Conservation (phyloP, 768 basidiomycete genomes). For the Dendrothele bispora region DNA sequence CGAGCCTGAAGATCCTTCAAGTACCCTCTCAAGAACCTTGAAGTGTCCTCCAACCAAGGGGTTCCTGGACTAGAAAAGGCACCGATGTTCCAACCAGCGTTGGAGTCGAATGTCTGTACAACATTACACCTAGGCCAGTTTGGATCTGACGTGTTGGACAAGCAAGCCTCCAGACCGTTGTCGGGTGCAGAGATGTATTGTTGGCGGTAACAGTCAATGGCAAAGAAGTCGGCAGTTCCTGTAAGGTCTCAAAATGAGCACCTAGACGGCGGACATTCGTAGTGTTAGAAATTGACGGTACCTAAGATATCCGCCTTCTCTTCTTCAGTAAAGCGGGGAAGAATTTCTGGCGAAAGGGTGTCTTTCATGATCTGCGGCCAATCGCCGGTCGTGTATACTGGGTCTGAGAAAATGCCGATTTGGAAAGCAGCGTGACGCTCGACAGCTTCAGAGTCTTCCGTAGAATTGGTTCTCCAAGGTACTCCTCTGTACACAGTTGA, state of each 20-base stretch:
- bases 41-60: constrained; percentile 44
- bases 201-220: constrained; percentile 47
- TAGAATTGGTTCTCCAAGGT: constrained; percentile 43
- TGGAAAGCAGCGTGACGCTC: constrained; percentile 52
- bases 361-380: constrained; percentile 53
- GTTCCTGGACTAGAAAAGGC: constrained; percentile 42
- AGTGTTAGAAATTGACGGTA: constrained; percentile 9
- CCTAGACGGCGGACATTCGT: too few relatives aligned
- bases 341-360: constrained; percentile 41
- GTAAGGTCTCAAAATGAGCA: too few relatives aligned
- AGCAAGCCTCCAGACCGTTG: constrained; percentile 44
- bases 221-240: constrained; percentile 55
- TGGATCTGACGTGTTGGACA: constrained; percentile 42
- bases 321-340: constrained; percentile 48
- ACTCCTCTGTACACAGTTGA: constrained; percentile 30
- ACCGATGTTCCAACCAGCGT: constrained; percentile 48
- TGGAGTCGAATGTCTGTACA: constrained; percentile 37
- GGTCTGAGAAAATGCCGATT: constrained; percentile 50
- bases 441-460: constrained; percentile 43
- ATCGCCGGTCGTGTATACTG: constrained; percentile 49
- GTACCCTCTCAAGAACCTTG: constrained; percentile 34
- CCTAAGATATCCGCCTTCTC: constrained; percentile 45
- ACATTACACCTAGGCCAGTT: constrained; percentile 51
- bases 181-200: constrained; percentile 40
- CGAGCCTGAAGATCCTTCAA: constrained; percentile 34